Conservation (phyloP, 257 asterid species). For the Osmanthus fragrans region DNA sequence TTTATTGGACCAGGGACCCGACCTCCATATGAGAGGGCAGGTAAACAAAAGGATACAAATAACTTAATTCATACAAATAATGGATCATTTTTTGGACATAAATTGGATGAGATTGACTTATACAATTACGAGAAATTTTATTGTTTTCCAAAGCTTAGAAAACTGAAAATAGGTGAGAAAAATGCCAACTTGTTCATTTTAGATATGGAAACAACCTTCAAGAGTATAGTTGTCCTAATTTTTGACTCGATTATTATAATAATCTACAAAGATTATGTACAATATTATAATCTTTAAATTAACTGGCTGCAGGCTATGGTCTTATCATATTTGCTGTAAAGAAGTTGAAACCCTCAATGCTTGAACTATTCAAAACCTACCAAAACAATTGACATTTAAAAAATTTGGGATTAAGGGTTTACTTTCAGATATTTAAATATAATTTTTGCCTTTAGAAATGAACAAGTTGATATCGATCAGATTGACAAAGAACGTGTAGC, state of each 20-base stretch:
- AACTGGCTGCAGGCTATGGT: not conserved
- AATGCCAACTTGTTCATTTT: not conserved
- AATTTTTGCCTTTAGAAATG: no score
- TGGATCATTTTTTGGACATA: no score
- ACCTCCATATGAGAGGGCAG: no score
- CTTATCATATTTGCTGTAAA: constrained; percentile 7
- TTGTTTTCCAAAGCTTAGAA: not conserved
- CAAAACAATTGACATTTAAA: not conserved
- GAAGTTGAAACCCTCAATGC: constrained; percentile 20
- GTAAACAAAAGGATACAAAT: no score
- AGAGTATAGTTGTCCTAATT: constrained; percentile 28
- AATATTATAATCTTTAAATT: not conserved
- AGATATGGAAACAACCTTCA: constrained; percentile 5
- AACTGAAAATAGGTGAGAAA: no score
- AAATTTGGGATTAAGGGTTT: no score
- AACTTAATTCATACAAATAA: no score
- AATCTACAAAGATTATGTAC: no score
- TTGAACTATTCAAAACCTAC: constrained; percentile 42
- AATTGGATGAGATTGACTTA: no score
- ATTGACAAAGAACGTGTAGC: not conserved
- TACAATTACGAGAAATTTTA: not conserved
- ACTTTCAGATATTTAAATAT: no score
- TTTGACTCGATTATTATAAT: constrained; percentile 22
- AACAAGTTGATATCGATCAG: no score
- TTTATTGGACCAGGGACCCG: no score